Evolutionary conservation across 208 protist genomes (phyloP).

Genomic region (Leishmania tropica): DNA sequence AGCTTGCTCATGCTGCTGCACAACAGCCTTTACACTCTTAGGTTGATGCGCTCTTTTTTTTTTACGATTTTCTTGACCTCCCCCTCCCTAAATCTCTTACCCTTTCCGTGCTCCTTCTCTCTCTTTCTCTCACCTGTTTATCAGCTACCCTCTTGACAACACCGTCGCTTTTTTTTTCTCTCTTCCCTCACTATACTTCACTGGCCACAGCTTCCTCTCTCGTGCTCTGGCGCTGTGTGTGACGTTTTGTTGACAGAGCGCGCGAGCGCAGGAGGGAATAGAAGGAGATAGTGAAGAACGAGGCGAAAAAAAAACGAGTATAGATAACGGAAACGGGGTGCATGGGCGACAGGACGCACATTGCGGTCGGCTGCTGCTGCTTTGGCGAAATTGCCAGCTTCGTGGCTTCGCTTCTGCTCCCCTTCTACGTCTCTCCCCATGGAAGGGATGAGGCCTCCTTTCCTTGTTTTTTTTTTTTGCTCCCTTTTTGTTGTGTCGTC

Average conservation of each 20-base stretch:
- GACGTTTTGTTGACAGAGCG: background rate
- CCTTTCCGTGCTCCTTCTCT: background rate
- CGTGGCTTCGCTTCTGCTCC: background rate
- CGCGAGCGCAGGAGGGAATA: background rate
- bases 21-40: background rate
- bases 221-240: background rate
- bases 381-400: background rate
- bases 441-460: background rate
- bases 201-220: background rate
- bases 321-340: background rate
- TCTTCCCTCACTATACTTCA: background rate
- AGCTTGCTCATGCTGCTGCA: background rate
- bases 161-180: background rate
- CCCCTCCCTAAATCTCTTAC: background rate
- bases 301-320: background rate
- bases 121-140: background rate
- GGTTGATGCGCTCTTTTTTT: background rate
- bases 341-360: background rate
- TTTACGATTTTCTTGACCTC: background rate
- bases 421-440: background rate
- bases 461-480: conserved; percentile 1
- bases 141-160: background rate
- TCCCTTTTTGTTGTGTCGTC: background rate
- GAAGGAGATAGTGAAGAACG: background rate
- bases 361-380: background rate